Percentiles rank a stretch among this genome's conserved stretches.
Conservation (phyloP, 129 eudicot species). For the Arctium minus region DNA sequence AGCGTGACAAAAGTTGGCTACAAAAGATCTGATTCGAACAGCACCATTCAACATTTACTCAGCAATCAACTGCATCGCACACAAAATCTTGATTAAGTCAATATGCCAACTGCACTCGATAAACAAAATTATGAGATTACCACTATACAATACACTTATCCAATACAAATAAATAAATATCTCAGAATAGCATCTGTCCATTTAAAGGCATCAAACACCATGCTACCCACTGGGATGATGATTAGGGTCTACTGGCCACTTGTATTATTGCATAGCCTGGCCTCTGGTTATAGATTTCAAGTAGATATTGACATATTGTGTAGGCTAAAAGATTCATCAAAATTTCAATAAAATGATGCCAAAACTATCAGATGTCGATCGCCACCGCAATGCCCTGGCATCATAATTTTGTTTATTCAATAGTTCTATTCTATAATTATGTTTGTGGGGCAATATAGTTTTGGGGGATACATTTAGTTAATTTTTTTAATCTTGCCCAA, state of each 20-base stretch:
- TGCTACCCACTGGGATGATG: background rate
- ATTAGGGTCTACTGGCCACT: background rate
- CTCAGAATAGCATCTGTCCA: background rate
- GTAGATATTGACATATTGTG: background rate
- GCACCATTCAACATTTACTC: conserved; percentile 28
- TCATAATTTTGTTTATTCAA: background rate
- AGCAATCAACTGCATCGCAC: conserved; percentile 22
- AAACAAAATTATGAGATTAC: background rate
- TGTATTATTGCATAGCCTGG: background rate
- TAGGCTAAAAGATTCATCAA: background rate
- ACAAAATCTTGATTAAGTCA: conserved; percentile 4
- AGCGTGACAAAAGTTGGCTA: conserved; percentile 17
- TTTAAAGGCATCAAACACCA: background rate
- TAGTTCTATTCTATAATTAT: background rate
- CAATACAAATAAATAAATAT: background rate
- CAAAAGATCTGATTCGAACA: conserved; percentile 28
- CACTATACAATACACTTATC: background rate
- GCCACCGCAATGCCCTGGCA: background rate
- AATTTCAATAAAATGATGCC: background rate
- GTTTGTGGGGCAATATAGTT: background rate
- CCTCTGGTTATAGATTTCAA: background rate
- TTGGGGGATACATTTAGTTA: background rate
- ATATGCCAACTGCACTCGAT: background rate
- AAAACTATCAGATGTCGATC: background rate
- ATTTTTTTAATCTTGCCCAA: background rate